Base-by-base conservation (phyloP, 495 filamentous ascomycete species). In the Cercophora newfieldiana region DNA sequence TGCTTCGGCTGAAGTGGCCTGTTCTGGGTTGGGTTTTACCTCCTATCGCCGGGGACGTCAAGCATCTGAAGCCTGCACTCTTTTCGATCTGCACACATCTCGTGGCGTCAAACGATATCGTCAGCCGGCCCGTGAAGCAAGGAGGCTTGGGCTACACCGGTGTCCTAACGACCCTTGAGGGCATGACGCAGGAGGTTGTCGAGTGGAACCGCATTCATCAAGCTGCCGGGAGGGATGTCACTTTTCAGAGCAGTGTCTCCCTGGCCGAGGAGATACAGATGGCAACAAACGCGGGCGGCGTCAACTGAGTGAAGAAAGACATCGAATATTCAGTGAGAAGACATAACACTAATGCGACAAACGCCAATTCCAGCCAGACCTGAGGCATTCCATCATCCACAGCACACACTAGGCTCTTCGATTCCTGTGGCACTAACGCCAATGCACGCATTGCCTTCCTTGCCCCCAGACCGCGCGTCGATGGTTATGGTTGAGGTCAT, bases 101-200 rank as follows among this genome's bases (percentile, higher is more conserved):
- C 4, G 70, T 86, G 56, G 81, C 77, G 3, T 80, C 82, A 28
- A 81, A 87, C 66, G 72, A 74, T 0, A 77, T 77, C 7, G 81
- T 78, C 3, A 71, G 77, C 28, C 75, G 74, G 69, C 65, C 77
- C 1, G 80, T 83, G 0, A 73, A 74, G 21, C 48, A 75, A 21
- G 85, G 85, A 4, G 84, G 84, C 1, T 58, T 88, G 25, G 86
- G 83, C 5, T 87, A 86, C 69, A 60, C 68, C 0, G 76, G 82
- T 1, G 77, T 84, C 0, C 33, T 87, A 22, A 84, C 78, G 0
- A 87, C 83, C 7, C 65, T 87, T 8, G 80, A 86, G 6, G 85
- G 84, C 3, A 82, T 87, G 81, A 76, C 75, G 56, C 78, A 81
- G 67, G 76, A 87, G 65, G 60, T 88, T 16, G 67, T 83, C 3